These are phyloP conservation scores for Tricholoma hemisulphureum DNA, from an alignment of 768 basidiomycete species.

Conservation along the genomic window DNA sequence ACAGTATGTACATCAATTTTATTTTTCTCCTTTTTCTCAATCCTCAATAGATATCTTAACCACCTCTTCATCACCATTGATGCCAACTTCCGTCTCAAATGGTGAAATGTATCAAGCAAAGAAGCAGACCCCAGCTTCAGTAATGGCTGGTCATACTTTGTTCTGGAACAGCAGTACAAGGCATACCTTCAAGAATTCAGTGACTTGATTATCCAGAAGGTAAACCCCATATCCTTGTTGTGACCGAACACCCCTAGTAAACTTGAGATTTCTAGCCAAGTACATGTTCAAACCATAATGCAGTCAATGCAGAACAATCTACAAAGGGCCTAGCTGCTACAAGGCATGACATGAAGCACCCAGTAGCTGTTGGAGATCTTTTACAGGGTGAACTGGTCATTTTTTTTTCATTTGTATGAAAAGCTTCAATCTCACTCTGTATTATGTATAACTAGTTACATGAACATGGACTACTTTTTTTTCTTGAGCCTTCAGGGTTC, in stretches of 20 bases:
- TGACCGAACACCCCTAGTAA: not conserved
- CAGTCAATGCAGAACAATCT: constrained; percentile 18
- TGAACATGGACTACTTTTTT: no score
- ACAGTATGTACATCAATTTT: constrained; percentile 11
- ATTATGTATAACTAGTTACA: no score
- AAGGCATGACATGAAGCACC: constrained; percentile 19
- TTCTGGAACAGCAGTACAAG: constrained; percentile 12
- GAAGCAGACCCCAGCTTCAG: constrained; percentile 12
- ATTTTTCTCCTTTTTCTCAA: not conserved
- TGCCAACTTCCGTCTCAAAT: constrained; percentile 14
- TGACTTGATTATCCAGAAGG: constrained; percentile 7
- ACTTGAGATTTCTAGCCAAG: constrained; percentile 8
- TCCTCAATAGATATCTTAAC: constrained; percentile 8
- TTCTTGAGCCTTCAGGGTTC: no score
- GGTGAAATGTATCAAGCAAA: constrained; percentile 6
- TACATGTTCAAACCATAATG: constrained; percentile 25
- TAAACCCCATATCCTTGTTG: not conserved
- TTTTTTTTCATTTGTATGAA: no score
- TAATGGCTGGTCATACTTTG: constrained; percentile 17
- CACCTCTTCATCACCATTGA: constrained; percentile 13
- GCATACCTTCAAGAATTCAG: constrained; percentile 10
- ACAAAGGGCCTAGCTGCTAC: constrained; percentile 23
- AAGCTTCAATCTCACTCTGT: no score
- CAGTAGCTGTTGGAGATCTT: constrained; percentile 4
- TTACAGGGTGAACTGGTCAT: constrained; percentile 9